Percentiles rank a stretch among this genome's conserved stretches.
phyloP scores from a whole-genome alignment of 169 alveolate genomes.

The Perkinsus olseni region DNA sequence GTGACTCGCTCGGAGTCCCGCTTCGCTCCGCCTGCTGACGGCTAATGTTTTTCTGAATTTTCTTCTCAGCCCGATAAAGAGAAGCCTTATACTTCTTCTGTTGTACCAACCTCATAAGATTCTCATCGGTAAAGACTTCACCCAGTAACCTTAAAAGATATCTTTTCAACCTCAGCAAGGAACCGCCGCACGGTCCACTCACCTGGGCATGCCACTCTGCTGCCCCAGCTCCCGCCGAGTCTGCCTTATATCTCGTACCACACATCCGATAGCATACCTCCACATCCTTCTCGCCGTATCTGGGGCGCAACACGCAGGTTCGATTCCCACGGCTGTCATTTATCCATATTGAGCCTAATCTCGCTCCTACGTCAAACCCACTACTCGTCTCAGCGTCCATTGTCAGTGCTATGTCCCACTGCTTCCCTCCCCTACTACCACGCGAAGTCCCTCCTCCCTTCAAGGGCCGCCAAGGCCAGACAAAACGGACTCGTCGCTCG shows the following conservation, averaged over 20 bases:
- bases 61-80: not conserved
- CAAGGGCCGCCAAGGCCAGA: not conserved
- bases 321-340: not conserved
- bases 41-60: not conserved
- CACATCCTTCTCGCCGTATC: not conserved
- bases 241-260: not conserved
- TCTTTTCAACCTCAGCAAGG: no score
- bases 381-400: no score
- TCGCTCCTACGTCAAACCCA: no score
- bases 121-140: not conserved
- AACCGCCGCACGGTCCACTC: no score
- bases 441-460: not conserved
- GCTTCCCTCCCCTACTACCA: no score
- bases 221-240: not conserved
- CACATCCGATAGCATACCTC: not conserved
- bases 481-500: not conserved
- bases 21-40: not conserved
- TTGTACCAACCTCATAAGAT: not conserved
- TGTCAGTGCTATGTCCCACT: no score
- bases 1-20: no score
- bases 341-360: no score
- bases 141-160: not conserved
- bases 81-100: not conserved
- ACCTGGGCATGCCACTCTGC: not conserved
- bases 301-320: not conserved